These are phyloP conservation scores for Kalmanozyma brasiliensis DNA, from an alignment of 1,284 basidiomycete genomes.

Conservation along the genomic window DNA sequence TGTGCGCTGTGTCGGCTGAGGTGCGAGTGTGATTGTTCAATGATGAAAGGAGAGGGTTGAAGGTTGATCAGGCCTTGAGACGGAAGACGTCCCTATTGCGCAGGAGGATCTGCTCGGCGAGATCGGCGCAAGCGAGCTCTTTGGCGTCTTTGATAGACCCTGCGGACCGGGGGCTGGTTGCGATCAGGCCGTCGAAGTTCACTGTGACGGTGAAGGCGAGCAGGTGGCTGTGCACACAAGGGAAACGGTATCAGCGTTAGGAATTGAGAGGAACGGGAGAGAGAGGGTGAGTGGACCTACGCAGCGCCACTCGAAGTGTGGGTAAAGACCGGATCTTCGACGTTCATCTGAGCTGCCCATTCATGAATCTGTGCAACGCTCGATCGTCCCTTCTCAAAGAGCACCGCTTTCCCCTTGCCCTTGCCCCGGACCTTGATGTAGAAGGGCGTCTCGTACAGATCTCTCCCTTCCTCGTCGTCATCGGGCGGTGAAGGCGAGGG, in stretches of 20 bases:
- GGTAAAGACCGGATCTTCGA: constrained; percentile 8
- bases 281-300: constrained; percentile 13
- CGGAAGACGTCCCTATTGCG: constrained; percentile 1
- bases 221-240: constrained; percentile 11
- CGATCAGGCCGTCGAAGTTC: constrained; percentile 4
- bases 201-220: constrained; percentile 15
- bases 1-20: constrained; percentile 2
- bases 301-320: constrained; percentile 11
- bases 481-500: too few relatives aligned
- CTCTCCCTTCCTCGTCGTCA: neutral
- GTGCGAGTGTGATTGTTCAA: neutral
- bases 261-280: neutral
- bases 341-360: constrained; percentile 11
- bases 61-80: constrained; percentile 1
- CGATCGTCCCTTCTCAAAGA: neutral
- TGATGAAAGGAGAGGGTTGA: too few relatives aligned
- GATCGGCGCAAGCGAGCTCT: constrained; percentile 6
- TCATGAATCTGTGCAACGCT: constrained; percentile 34
- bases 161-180: neutral
- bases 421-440: constrained; percentile 39
- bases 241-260: neutral
- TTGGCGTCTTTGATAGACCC: constrained; percentile 32
- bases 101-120: constrained; percentile 6
- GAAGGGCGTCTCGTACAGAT: constrained; percentile 2
- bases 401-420: constrained; percentile 22